A percentile compares a stretch with the other conserved stretches of the same genome.
Conservation (phyloP, 164 flowering plant species). For the Magnolia officinalis region DNA sequence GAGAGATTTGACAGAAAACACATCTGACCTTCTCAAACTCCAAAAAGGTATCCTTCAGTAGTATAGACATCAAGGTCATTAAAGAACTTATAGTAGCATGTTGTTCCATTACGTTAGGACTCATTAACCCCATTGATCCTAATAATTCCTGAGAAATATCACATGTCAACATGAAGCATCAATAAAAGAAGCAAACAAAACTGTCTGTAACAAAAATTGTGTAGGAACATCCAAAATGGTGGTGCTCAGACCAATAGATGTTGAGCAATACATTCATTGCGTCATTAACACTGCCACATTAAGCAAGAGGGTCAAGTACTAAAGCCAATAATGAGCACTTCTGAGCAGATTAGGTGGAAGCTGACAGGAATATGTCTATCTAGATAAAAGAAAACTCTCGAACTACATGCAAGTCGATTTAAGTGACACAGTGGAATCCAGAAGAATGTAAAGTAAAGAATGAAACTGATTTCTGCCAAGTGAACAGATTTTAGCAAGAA, state of each 20-base stretch:
- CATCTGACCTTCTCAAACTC: slow-evolving; percentile 75
- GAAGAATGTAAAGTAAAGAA: no score
- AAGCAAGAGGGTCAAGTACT: background rate
- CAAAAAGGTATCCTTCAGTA: slow-evolving; percentile 63
- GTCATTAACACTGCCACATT: background rate
- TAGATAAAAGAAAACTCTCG: background rate
- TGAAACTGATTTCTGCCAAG: no score
- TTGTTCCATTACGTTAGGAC: slow-evolving; percentile 56
- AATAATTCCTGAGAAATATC: slow-evolving; percentile 48
- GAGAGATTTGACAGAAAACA: background rate
- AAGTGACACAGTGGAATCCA: no score
- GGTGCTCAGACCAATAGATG: background rate
- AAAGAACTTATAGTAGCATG: slow-evolving; percentile 70
- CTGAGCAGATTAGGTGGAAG: background rate
- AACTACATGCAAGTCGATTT: no score
- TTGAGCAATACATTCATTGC: background rate
- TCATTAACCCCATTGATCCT: slow-evolving; percentile 69
- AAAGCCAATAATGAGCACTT: background rate
- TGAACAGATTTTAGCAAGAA: no score
- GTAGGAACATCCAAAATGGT: background rate
- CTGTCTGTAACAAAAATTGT: background rate
- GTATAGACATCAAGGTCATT: slow-evolving; percentile 78
- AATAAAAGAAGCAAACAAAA: background rate
- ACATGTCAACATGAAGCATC: background rate
- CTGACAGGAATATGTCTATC: background rate